phyloP scores from a whole-genome alignment of 2,329 filamentous ascomycete genomes.

The Ambrosiella beaveri region DNA sequence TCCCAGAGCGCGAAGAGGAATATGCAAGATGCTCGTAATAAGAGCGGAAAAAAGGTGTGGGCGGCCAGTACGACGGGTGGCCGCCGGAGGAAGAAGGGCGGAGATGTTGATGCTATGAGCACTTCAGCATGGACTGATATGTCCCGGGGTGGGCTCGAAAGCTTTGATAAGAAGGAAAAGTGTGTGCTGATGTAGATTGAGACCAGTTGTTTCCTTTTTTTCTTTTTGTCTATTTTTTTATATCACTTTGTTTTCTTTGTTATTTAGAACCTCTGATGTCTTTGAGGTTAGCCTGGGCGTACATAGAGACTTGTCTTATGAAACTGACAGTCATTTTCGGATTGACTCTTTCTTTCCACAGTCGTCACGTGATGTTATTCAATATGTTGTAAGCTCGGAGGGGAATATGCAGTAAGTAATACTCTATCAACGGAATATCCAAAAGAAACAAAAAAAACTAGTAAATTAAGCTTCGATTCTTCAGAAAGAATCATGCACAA shows the following conservation, averaged over 20 bases:
- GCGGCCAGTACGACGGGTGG: conserved; percentile 4
- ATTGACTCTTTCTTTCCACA: not conserved
- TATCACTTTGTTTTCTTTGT: not conserved
- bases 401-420: too few species aligned
- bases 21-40: conserved; percentile 37
- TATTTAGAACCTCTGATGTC: not conserved
- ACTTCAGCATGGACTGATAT: conserved; percentile 38
- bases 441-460: too few species aligned
- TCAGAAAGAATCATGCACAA: too few species aligned
- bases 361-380: too few species aligned
- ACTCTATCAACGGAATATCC: too few species aligned
- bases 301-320: not conserved
- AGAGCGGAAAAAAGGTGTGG: conserved; percentile 21
- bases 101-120: conserved; percentile 25
- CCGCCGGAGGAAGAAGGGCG: conserved; percentile 18
- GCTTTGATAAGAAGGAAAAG: conserved; percentile 21
- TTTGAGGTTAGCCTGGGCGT: not conserved
- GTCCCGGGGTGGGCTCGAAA: conserved; percentile 16
- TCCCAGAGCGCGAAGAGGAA: conserved; percentile 42
- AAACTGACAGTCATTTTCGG: not conserved
- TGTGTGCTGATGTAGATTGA: conserved; percentile 32
- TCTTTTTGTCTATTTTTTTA: conserved; percentile 1
- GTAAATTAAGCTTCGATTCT: too few species aligned
- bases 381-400: too few species aligned
- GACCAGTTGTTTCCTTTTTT: not conserved